These are phyloP conservation scores for Exophiala sideris DNA, from an alignment of 2,329 filamentous ascomycete genomes.

Conservation along the genomic window DNA sequence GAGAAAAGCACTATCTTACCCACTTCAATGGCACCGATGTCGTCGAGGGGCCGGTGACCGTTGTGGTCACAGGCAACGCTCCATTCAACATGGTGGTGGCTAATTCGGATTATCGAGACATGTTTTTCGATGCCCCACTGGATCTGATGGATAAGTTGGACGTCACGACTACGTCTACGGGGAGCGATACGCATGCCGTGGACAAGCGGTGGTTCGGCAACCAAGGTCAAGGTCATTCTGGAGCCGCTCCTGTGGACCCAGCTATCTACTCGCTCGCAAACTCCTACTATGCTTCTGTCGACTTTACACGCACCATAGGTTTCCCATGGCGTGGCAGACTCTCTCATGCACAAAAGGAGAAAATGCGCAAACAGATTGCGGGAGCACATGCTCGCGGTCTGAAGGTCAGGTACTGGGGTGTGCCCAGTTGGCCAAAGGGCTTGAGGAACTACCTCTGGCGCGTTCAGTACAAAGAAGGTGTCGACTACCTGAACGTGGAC, in stretches of 20 bases:
- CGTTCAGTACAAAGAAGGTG: slow-evolving; percentile 52
- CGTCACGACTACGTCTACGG: not conserved
- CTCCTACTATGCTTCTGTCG: slow-evolving; percentile 57
- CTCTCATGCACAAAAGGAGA: slow-evolving; percentile 40
- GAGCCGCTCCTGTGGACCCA: slow-evolving; percentile 38
- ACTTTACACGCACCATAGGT: slow-evolving; percentile 48
- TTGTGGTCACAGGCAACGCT: slow-evolving; percentile 54
- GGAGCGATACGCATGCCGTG: not conserved
- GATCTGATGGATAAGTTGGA: slow-evolving; percentile 33
- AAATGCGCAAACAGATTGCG: slow-evolving; percentile 51
- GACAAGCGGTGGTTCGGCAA: slow-evolving; percentile 21
- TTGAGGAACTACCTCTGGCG: slow-evolving; percentile 55
- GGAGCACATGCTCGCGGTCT: slow-evolving; percentile 52
- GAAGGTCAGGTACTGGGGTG: slow-evolving; percentile 56
- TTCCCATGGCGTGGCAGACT: slow-evolving; percentile 50
- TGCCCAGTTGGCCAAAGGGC: slow-evolving; percentile 54
- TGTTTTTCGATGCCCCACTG: slow-evolving; percentile 56
- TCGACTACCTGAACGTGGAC: slow-evolving; percentile 58
- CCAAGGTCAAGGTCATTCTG: slow-evolving; percentile 44
- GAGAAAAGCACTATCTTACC: slow-evolving; percentile 49
- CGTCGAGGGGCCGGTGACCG: slow-evolving; percentile 47
- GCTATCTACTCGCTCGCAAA: slow-evolving; percentile 49
- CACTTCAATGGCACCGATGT: slow-evolving; percentile 47
- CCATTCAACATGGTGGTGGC: slow-evolving; percentile 48
- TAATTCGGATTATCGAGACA: slow-evolving; percentile 50